These are phyloP conservation scores for Xylaria sp. DNA, from an alignment of 2,329 filamentous ascomycete species.

Conservation along the genomic window DNA sequence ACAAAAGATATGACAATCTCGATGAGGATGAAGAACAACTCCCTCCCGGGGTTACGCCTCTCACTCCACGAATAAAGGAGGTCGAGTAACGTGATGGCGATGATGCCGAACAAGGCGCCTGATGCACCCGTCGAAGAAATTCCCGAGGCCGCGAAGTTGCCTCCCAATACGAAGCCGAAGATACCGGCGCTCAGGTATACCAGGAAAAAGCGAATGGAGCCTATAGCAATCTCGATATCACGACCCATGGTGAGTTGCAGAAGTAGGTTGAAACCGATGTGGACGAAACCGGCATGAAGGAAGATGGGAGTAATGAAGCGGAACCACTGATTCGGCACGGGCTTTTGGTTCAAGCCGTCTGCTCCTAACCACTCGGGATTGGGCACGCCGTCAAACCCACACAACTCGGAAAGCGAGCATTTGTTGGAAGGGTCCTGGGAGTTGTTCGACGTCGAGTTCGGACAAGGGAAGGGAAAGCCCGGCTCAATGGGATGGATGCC, in stretches of 20 bases:
- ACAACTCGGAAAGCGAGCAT: slow-evolving; percentile 84
- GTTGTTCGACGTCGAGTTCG: slow-evolving; percentile 75
- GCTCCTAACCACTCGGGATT: slow-evolving; percentile 68
- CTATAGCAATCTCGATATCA: slow-evolving; percentile 93
- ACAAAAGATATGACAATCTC: slow-evolving; percentile 92
- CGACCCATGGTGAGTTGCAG: slow-evolving; percentile 89
- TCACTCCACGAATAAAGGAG: slow-evolving; percentile 92
- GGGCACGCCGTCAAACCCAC: slow-evolving; percentile 82
- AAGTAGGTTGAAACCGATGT: slow-evolving; percentile 95
- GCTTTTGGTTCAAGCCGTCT: slow-evolving; percentile 58
- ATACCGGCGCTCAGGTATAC: slow-evolving; percentile 94
- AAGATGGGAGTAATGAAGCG: slow-evolving; percentile 97
- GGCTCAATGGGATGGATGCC: slow-evolving; percentile 41
- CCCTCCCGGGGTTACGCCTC: slow-evolving; percentile 78
- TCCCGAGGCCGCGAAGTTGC: slow-evolving; percentile 86
- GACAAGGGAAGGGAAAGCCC: slow-evolving; percentile 77
- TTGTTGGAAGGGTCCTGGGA: slow-evolving; percentile 58
- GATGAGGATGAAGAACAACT: slow-evolving; percentile 86
- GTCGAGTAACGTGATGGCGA: slow-evolving; percentile 88
- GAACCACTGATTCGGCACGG: slow-evolving; percentile 92
- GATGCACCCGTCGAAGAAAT: slow-evolving; percentile 90
- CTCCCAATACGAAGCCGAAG: slow-evolving; percentile 94
- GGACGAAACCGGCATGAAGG: slow-evolving; percentile 90
- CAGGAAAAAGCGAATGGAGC: slow-evolving; percentile 85
- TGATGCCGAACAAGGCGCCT: slow-evolving; percentile 88